Conservation (phyloP, 2,329 filamentous ascomycete species). For the Drechslerella dactyloides region DNA sequence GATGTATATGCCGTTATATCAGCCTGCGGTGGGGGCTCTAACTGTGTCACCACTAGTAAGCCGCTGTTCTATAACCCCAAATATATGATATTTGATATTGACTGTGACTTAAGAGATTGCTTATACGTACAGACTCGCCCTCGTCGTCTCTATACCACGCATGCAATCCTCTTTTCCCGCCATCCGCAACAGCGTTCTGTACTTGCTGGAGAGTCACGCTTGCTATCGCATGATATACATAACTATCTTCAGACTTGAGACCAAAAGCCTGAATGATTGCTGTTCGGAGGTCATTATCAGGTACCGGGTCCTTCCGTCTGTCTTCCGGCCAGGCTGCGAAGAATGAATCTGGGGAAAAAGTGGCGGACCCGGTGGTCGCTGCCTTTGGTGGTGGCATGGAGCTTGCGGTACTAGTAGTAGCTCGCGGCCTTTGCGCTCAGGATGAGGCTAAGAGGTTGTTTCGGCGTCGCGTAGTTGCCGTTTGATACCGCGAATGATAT, state of each 20-base stretch:
- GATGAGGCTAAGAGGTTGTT: too few relatives aligned
- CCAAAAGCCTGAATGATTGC: slow-evolving; percentile 62
- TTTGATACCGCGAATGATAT: not conserved
- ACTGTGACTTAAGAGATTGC: slow-evolving; percentile 16
- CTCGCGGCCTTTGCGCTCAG: not conserved
- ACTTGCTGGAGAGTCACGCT: slow-evolving; percentile 63
- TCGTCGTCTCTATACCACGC: slow-evolving; percentile 62
- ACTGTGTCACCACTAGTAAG: slow-evolving; percentile 1
- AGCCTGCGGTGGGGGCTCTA: slow-evolving; percentile 61
- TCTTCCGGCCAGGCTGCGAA: slow-evolving; percentile 60
- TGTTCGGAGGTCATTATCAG: slow-evolving; percentile 60
- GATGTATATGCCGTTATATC: slow-evolving; percentile 72
- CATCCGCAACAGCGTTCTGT: slow-evolving; percentile 62
- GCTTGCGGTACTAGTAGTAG: too few relatives aligned
- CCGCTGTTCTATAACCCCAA: slow-evolving; percentile 51
- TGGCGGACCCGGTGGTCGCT: slow-evolving; percentile 58
- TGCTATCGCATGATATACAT: slow-evolving; percentile 63
- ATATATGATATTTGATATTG: not conserved
- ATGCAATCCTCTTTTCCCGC: slow-evolving; percentile 61
- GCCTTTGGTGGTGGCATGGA: slow-evolving; percentile 16
- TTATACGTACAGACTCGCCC: slow-evolving; percentile 58
- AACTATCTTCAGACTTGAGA: slow-evolving; percentile 60
- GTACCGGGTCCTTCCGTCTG: slow-evolving; percentile 56
- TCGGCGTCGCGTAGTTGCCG: not conserved
- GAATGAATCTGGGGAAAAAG: slow-evolving; percentile 61